These are phyloP conservation scores for Astrephomene gubernaculifera DNA, from an alignment of 139 green algal genomes.

Conservation along the genomic window DNA sequence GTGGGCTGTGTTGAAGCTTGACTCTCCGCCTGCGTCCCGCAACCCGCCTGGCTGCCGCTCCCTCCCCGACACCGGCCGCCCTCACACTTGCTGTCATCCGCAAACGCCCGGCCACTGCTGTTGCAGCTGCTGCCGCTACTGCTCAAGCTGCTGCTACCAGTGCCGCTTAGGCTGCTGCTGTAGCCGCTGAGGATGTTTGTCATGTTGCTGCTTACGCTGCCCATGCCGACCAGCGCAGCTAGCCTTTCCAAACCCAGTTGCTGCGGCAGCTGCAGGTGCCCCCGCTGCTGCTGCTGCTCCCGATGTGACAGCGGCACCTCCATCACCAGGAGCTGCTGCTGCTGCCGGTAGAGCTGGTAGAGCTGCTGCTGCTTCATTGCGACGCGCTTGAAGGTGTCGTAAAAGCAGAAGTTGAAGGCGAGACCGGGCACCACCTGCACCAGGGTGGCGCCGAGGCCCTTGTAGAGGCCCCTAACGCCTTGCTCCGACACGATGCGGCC, in stretches of 20 bases:
- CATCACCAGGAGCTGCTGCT: background rate
- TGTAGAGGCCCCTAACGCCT: constrained; percentile 89
- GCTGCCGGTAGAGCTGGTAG: background rate
- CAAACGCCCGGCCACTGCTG: too few species aligned
- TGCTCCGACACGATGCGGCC: constrained; percentile 84
- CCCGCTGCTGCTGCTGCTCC: background rate
- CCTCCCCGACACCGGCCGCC: background rate
- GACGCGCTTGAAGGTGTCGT: constrained; percentile 73
- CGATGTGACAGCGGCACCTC: background rate
- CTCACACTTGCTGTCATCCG: too few species aligned
- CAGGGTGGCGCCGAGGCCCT: constrained; percentile 92
- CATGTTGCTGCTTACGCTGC: background rate
- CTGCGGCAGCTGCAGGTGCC: background rate
- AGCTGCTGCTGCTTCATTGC: background rate
- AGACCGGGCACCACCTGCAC: constrained; percentile 88
- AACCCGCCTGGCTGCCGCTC: too few species aligned
- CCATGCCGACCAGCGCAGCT: too few species aligned
- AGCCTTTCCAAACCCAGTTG: too few species aligned
- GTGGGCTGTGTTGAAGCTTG: background rate
- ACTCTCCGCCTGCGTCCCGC: background rate
- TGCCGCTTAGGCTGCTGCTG: background rate
- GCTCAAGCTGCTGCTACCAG: background rate
- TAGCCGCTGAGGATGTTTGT: background rate
- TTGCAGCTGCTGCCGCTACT: constrained; percentile 1
- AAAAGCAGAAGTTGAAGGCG: constrained; percentile 94